Base-by-base conservation (phyloP, 2,329 filamentous ascomycete genomes). In the Penicillium fuscoglaucum region DNA sequence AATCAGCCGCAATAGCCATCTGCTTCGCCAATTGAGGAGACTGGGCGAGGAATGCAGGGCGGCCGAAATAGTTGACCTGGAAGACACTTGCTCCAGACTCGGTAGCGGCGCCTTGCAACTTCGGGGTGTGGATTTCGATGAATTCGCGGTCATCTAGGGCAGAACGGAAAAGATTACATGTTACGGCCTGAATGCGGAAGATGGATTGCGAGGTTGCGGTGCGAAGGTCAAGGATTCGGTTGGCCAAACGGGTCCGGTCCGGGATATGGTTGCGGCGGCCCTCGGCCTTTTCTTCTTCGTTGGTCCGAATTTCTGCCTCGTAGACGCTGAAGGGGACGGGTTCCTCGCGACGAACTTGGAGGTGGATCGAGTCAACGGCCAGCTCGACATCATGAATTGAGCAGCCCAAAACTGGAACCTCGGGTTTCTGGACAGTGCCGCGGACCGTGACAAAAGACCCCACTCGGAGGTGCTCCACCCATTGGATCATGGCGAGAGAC, bases 21-120 rank as follows among this genome's bases (percentile, higher is more conserved):
- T 97, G 93, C 78, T 97, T 97, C 53, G 91, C 90, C 63, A 97
- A 76, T 74, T 97, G 93, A 7, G 93, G 93, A 61, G 90, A 96
- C 77, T 97, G 93, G 0, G 93, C 93, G 15, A 97, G 79, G 79
- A 95, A 97, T 3, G 92, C 93, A 21, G 85, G 85, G 52, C 93
- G 87, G 31, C 87, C 90, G 77, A 97, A 97, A 78, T 97, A 97
- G 70, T 95, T 90, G 49, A 96, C 86, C 72, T 90, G 87, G 81
- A 97, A 97, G 6, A 97, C 93, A 63, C 91, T 91, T 15, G 93
- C 88, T 47, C 93, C 93, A 47, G 90, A 96, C 75, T 97, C 93
- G 0, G 93, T 96, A 1, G 93, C 93, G 13, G 90, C 88, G 1
- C 91, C 90, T 79, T 96, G 91, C 44, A 97, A 80, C 77, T 96